phyloP scores from a whole-genome alignment of 192 early-diverging fungal species.

The Coemansia sp. region DNA sequence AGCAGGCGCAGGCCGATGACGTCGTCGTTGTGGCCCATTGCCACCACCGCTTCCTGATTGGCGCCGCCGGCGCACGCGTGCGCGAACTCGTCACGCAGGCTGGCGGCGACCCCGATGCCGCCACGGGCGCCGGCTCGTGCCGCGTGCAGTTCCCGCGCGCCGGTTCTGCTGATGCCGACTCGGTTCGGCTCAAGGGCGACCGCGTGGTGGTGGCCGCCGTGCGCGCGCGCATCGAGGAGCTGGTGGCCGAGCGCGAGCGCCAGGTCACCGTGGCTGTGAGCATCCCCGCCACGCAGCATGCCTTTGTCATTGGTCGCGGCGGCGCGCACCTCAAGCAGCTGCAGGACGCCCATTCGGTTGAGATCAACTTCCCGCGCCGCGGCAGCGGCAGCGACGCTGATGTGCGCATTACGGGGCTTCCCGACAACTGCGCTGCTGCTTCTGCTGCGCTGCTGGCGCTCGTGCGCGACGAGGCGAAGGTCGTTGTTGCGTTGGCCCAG shows the following conservation, averaged over 20 bases:
- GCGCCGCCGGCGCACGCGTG: conserved; percentile 62
- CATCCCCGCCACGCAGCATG: conserved; percentile 76
- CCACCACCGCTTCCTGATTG: conserved; percentile 69
- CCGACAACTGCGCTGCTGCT: conserved; percentile 57
- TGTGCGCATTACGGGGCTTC: conserved; percentile 60
- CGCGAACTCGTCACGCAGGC: conserved; percentile 62
- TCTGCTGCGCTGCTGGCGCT: conserved; percentile 48
- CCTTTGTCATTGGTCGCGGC: conserved; percentile 77
- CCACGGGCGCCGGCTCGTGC: conserved; percentile 46
- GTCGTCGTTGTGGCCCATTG: conserved; percentile 52
- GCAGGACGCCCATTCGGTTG: conserved; percentile 64
- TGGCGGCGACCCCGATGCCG: conserved; percentile 58
- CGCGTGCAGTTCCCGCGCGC: conserved; percentile 65
- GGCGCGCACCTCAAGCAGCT: conserved; percentile 72
- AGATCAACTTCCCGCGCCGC: conserved; percentile 62
- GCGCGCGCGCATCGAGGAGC: conserved; percentile 51
- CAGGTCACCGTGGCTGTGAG: conserved; percentile 57
- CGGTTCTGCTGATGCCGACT: conserved; percentile 46
- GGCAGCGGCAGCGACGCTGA: background rate
- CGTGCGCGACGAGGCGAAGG: conserved; percentile 55
- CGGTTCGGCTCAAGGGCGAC: conserved; percentile 65
- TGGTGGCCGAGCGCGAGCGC: conserved; percentile 59
- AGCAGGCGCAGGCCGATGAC: conserved; percentile 57
- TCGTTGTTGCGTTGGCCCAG: conserved; percentile 56
- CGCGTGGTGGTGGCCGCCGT: conserved; percentile 53